Evolutionary conservation across 352 stramenopile genomes (phyloP).

Genomic region (Globisporangium perplexum): DNA sequence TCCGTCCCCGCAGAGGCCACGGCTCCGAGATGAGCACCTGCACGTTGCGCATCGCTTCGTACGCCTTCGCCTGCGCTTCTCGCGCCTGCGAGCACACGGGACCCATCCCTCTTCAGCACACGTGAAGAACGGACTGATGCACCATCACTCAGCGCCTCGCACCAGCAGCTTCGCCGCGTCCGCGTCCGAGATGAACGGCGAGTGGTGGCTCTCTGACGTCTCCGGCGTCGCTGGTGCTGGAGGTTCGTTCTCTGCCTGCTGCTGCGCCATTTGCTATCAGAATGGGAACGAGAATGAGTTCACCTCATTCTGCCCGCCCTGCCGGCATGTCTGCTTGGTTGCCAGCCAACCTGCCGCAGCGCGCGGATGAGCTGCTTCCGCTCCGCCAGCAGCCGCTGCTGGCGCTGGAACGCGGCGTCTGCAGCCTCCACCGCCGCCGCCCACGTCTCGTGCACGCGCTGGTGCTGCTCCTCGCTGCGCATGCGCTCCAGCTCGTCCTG

Average conservation of each 20-base stretch:
- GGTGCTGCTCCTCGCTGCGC: constrained; percentile 48
- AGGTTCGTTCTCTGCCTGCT: constrained; percentile 10
- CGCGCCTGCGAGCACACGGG: constrained; percentile 13
- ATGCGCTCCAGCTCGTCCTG: constrained; percentile 49
- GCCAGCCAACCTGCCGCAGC: constrained; percentile 37
- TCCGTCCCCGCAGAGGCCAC: neutral
- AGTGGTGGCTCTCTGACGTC: neutral
- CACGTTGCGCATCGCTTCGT: constrained; percentile 21
- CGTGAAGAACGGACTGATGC: neutral
- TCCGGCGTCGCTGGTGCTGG: neutral
- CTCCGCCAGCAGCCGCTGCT: constrained; percentile 41
- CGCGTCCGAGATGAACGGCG: constrained; percentile 3
- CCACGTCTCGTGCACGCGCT: constrained; percentile 58
- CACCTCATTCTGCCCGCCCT: neutral
- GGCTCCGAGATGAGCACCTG: constrained; percentile 9
- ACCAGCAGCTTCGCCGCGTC: constrained; percentile 16
- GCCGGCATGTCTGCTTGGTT: neutral
- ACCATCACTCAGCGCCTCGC: too few relatives aligned
- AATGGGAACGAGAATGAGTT: constrained; percentile 11
- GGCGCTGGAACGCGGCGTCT: constrained; percentile 33
- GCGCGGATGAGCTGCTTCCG: constrained; percentile 38
- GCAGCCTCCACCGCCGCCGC: constrained; percentile 28
- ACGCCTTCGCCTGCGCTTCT: constrained; percentile 20
- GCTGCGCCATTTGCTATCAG: constrained; percentile 17
- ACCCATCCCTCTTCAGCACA: too few relatives aligned